phyloP scores from a whole-genome alignment of 768 basidiomycete species.

The Russula dissimulans region DNA sequence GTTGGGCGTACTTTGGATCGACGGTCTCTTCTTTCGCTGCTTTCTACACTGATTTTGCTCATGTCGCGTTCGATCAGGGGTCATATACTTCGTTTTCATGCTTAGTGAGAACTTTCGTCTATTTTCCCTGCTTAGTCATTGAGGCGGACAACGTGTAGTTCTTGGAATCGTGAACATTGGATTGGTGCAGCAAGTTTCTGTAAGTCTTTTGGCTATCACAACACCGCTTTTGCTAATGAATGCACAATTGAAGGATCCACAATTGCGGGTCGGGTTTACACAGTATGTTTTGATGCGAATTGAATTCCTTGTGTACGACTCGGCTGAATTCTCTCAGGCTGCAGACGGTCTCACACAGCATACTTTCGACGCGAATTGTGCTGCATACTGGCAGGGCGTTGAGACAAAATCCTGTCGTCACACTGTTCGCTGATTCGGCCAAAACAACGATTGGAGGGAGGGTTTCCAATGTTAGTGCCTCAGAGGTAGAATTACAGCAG shows the following conservation, averaged over 20 bases:
- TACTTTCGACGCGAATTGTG: too few relatives aligned
- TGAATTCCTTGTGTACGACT: not conserved
- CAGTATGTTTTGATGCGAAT: not conserved
- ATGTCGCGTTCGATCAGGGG: not conserved
- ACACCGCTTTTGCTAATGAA: not conserved
- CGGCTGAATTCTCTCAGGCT: not conserved
- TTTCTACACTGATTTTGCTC: not conserved
- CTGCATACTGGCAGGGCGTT: too few relatives aligned
- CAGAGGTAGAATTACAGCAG: too few relatives aligned
- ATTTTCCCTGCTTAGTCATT: not conserved
- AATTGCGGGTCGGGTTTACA: not conserved
- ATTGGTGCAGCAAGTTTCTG: constrained; percentile 4
- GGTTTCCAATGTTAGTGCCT: too few relatives aligned
- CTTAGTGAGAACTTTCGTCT: not conserved
- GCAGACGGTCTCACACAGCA: too few relatives aligned
- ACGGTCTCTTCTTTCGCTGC: not conserved
- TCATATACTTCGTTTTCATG: constrained; percentile 18
- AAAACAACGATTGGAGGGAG: too few relatives aligned
- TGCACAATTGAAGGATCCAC: not conserved
- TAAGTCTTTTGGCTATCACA: not conserved
- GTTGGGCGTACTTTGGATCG: constrained; percentile 12
- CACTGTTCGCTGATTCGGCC: too few relatives aligned
- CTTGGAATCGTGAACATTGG: constrained; percentile 9
- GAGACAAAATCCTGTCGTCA: too few relatives aligned
- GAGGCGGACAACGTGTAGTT: not conserved